phyloP scores from a whole-genome alignment of 768 basidiomycete genomes.

The Multifurca ochricompacta region DNA sequence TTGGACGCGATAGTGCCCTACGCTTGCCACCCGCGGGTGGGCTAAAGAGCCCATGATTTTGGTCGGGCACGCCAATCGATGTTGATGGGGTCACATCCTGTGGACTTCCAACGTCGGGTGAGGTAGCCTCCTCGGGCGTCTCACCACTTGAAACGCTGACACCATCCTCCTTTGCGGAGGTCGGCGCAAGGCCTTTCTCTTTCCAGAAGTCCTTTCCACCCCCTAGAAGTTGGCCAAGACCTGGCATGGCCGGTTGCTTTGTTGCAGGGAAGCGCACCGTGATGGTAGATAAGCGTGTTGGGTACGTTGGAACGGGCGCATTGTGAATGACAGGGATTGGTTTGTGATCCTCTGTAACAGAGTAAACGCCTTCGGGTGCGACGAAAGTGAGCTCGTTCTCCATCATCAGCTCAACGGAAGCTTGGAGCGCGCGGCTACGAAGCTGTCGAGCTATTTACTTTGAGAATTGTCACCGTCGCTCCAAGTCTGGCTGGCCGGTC shows the following conservation, averaged over 20 bases:
- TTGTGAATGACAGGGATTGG: slow-evolving; percentile 38
- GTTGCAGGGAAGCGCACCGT: slow-evolving; percentile 53
- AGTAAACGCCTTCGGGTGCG: slow-evolving; percentile 86
- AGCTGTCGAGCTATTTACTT: background rate
- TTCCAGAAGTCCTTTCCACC: slow-evolving; percentile 60
- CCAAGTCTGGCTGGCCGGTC: slow-evolving; percentile 15
- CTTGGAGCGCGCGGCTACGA: slow-evolving; percentile 4
- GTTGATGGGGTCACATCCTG: slow-evolving; percentile 29
- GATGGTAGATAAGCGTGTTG: slow-evolving; percentile 56
- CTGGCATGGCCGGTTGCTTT: slow-evolving; percentile 49
- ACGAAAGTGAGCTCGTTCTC: slow-evolving; percentile 82
- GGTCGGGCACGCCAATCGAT: slow-evolving; percentile 33
- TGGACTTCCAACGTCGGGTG: slow-evolving; percentile 27
- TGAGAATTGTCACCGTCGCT: background rate
- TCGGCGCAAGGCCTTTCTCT: slow-evolving; percentile 33
- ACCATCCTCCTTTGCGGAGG: slow-evolving; percentile 39
- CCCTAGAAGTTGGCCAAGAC: slow-evolving; percentile 59
- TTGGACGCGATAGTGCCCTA: slow-evolving; percentile 60
- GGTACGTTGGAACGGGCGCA: slow-evolving; percentile 36
- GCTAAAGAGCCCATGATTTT: slow-evolving; percentile 50
- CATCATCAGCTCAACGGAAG: slow-evolving; percentile 31
- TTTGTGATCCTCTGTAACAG: slow-evolving; percentile 81
- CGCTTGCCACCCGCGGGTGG: slow-evolving; percentile 49
- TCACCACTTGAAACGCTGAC: slow-evolving; percentile 79
- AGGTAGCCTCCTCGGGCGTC: slow-evolving; percentile 53